A percentile compares a stretch with the other conserved stretches of the same genome.
Evolutionary conservation across 164 flowering plant genomes (phyloP).

Genomic region (Cinnamomum micranthum): DNA sequence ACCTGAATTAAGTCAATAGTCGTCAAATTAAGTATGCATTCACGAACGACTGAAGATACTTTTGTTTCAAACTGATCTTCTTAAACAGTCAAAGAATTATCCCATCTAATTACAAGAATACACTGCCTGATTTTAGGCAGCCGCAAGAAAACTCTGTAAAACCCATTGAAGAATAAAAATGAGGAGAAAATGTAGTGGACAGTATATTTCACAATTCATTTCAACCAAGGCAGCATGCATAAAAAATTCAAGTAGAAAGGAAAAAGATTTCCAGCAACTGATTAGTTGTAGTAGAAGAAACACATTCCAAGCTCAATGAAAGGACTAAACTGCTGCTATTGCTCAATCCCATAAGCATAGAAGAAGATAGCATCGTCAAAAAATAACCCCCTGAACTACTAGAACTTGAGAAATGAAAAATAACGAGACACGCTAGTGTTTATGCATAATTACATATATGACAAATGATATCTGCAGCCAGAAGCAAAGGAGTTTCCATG

Average conservation of each 20-base stretch:
- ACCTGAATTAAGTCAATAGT: constrained; percentile 41
- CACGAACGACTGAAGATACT: neutral
- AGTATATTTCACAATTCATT: neutral
- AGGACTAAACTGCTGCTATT: no score
- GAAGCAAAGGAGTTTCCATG: no score
- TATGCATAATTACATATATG: no score
- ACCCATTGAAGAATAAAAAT: neutral
- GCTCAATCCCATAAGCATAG: no score
- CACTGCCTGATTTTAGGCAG: neutral
- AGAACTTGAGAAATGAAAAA: no score
- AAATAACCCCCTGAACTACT: no score
- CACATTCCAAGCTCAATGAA: no score
- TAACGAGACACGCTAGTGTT: no score
- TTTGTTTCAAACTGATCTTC: neutral
- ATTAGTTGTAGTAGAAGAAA: neutral
- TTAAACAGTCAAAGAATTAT: neutral
- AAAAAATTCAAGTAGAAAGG: neutral
- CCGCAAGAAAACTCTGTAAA: neutral
- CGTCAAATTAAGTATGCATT: neutral
- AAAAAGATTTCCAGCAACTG: neutral
- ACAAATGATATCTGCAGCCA: no score
- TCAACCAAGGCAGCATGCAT: neutral
- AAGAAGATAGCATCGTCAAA: no score
- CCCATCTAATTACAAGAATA: neutral
- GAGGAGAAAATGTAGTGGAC: neutral